Conservation (phyloP, 805 yeast species). For the Metschnikowia amazonensis region DNA sequence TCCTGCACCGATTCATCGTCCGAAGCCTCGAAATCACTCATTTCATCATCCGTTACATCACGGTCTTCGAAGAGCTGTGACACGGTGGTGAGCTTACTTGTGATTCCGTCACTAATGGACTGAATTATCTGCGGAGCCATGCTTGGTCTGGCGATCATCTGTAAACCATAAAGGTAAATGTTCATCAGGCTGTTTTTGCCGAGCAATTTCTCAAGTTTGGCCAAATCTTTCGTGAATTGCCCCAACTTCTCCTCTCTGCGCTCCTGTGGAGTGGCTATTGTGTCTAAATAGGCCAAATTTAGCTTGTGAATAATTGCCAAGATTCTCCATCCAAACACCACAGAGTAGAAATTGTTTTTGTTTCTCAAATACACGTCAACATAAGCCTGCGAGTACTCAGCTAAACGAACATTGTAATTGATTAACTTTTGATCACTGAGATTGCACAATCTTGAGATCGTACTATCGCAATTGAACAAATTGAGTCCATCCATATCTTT, state of each 20-base stretch:
- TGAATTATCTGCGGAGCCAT: conserved; percentile 19
- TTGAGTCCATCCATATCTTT: conserved; percentile 30
- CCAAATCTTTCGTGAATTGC: conserved; percentile 15
- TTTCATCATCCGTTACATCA: conserved; percentile 32
- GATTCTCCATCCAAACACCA: conserved; percentile 35
- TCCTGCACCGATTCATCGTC: background rate
- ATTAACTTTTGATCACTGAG: conserved; percentile 21
- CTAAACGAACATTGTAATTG: conserved; percentile 25
- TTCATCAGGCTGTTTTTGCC: conserved; percentile 8
- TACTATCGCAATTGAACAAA: conserved; percentile 26
- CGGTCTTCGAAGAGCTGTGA: conserved; percentile 23
- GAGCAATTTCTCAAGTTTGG: conserved; percentile 16
- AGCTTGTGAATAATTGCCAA: conserved; percentile 33
- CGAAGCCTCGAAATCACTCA: conserved; percentile 1
- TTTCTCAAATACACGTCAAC: conserved; percentile 27
- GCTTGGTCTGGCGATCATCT: conserved; percentile 22
- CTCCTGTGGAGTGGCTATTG: conserved; percentile 10
- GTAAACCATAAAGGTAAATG: conserved; percentile 24
- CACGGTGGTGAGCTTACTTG: conserved; percentile 21
- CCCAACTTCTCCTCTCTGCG: conserved; percentile 13
- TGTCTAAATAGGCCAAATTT: conserved; percentile 26
- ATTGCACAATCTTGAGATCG: conserved; percentile 28
- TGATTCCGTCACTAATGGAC: conserved; percentile 19
- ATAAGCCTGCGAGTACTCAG: conserved; percentile 28
- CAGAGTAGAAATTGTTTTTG: conserved; percentile 23